Evolutionary conservation across 306 rosid genomes (phyloP), one percentile per base, ranked within the genome.

Genomic region (Acacia crassicarpa): DNA sequence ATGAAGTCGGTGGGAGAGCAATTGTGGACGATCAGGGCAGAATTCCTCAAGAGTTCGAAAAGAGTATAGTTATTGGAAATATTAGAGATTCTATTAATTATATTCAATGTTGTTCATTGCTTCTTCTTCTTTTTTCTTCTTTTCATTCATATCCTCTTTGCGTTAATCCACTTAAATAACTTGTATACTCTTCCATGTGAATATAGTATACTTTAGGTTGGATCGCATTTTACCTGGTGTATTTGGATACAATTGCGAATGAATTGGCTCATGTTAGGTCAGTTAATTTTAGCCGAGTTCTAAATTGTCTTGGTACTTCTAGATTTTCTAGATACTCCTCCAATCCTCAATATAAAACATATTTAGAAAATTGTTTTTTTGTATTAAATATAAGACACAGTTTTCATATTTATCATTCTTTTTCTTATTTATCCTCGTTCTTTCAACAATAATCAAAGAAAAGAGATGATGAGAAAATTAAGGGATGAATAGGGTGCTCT

Each of bases 1-100:
- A 61, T 61, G 67, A 61, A 61, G 3, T 61, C 67, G 35, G 67
- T 61, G 67, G 67, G 67, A 61, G 67, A 61, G 11, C 67, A 61
- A 23, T 1, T 61, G 32, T 61, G 67, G 67, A 61, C 67, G 8
- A 61, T 61, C 35, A 61, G 67, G 35, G 67, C 67, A 61, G 67
- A 61, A 13, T 61, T 61, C 35, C 67, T 61, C 67, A 61, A 61
- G 35, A 61, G 67, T 22, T 23, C 67, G 23, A 61, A 25, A 33
- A 23, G 35, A 12, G 35, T 61, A 12, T 61, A 61, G 13, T 61
- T 61, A 61, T 11, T 58, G 15, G 13, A 59, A n/a, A 56, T 56
- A 25, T 23, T 23, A 11, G 67, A 25, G 67, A 61, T 25, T 61
- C 15, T 61, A 61, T 23, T 61, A 25, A 25, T 19, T 61, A 22